These are phyloP conservation scores for Petunia axillaris DNA, from an alignment of 257 asterid species.

Conservation along the genomic window DNA sequence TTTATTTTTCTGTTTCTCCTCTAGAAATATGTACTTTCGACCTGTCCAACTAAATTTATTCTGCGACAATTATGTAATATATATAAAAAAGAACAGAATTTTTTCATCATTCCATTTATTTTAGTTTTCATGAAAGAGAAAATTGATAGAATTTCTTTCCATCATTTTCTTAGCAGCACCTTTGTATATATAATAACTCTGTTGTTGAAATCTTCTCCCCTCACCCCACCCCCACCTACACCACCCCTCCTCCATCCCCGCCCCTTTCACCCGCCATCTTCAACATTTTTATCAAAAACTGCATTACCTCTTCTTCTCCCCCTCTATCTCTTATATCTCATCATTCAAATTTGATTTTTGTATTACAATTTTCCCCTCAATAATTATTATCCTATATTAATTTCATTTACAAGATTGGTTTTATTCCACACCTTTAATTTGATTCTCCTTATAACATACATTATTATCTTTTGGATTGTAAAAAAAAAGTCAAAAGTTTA, in stretches of 20 bases:
- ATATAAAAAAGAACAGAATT: too few relatives aligned
- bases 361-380: neutral
- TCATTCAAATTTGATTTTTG: neutral
- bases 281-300: neutral
- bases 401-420: neutral
- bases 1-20: too few relatives aligned
- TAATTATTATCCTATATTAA: conserved; percentile 6
- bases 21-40: too few relatives aligned
- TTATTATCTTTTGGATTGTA: neutral
- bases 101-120: too few relatives aligned
- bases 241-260: neutral
- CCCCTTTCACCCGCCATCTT: neutral
- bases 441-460: neutral
- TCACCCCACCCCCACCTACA: neutral
- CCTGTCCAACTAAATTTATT: too few relatives aligned
- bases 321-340: neutral
- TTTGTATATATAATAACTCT: neutral
- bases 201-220: neutral
- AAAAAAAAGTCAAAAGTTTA: neutral
- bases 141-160: neutral
- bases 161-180: neutral
- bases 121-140: too few relatives aligned
- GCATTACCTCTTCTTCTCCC: neutral
- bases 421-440: neutral
- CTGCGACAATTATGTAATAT: too few relatives aligned